Conservation (phyloP, 352 stramenopile genomes). For the Phytophthora pistaciae region DNA sequence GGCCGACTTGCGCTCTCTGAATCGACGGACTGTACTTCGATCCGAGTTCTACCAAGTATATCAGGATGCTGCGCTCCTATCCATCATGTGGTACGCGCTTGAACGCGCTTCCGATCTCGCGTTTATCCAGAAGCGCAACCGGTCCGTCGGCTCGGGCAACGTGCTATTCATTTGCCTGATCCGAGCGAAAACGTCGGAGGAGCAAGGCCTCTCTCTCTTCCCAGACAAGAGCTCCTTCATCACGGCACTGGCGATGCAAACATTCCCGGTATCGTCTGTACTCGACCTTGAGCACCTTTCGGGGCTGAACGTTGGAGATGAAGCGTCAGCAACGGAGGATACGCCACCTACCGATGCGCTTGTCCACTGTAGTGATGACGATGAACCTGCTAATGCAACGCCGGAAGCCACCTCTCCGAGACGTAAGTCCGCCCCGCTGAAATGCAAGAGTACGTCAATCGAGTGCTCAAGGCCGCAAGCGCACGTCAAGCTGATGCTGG, state of each 20-base stretch:
- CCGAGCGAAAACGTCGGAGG: constrained; percentile 7
- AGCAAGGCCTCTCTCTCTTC: constrained; percentile 13
- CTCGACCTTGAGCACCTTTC: neutral
- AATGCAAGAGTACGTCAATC: constrained; percentile 31
- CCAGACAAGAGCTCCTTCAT: constrained; percentile 7
- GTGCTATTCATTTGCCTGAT: constrained; percentile 25
- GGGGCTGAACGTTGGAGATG: neutral
- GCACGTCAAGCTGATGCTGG: constrained; percentile 5
- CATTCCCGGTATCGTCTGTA: neutral
- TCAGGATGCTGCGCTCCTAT: constrained; percentile 20
- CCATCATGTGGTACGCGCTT: constrained; percentile 8
- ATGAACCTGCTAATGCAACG: neutral
- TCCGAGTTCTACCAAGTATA: constrained; percentile 8
- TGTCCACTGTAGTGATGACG: neutral
- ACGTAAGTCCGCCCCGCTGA: neutral
- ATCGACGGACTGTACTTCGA: constrained; percentile 10
- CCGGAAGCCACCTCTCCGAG: neutral
- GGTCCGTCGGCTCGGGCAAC: constrained; percentile 4
- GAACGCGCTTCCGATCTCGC: constrained; percentile 17
- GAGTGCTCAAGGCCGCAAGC: constrained; percentile 1
- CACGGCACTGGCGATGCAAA: constrained; percentile 7
- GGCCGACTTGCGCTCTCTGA: constrained; percentile 4
- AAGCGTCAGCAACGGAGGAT: neutral
- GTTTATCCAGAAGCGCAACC: constrained; percentile 22
- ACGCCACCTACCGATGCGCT: neutral